Percentiles rank a stretch among this genome's conserved stretches.
These are phyloP conservation scores for Paracoccidioides brasiliensis DNA, from an alignment of 2,329 filamentous ascomycete genomes.

Conservation along the genomic window DNA sequence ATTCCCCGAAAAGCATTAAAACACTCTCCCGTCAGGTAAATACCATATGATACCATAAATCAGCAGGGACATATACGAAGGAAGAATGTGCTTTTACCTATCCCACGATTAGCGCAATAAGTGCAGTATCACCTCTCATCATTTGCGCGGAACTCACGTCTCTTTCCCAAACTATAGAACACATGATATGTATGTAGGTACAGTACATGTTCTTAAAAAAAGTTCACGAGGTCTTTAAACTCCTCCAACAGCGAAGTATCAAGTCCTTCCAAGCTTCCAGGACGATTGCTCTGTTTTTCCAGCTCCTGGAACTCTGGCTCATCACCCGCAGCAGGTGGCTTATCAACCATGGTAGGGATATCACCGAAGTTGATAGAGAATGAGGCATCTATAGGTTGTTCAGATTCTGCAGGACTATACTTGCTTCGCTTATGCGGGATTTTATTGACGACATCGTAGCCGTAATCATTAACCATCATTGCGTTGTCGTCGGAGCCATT, in stretches of 20 bases:
- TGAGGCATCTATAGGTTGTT: no score
- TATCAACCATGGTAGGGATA: neutral
- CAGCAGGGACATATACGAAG: no score
- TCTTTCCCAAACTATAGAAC: neutral
- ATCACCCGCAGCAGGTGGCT: no score
- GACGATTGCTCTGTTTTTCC: neutral
- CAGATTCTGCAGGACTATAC: neutral
- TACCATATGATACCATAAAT: neutral
- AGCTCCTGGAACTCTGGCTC: neutral
- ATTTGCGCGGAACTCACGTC: no score
- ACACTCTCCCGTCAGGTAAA: neutral
- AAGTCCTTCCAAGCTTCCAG: conserved; percentile 23
- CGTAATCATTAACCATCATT: neutral
- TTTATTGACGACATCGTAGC: neutral
- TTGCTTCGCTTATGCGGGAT: neutral
- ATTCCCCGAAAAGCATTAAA: neutral
- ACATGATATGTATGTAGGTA: no score
- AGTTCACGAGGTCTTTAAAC: conserved; percentile 29
- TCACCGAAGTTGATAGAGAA: neutral
- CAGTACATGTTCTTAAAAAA: conserved; percentile 16
- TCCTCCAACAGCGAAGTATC: conserved; percentile 27
- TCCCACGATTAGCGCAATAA: neutral
- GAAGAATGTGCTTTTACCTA: neutral
- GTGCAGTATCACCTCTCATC: no score
- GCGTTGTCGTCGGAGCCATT: neutral